phyloP scores from a whole-genome alignment of 2,329 filamentous ascomycete genomes.

The Pyrenochaeta sp. region DNA sequence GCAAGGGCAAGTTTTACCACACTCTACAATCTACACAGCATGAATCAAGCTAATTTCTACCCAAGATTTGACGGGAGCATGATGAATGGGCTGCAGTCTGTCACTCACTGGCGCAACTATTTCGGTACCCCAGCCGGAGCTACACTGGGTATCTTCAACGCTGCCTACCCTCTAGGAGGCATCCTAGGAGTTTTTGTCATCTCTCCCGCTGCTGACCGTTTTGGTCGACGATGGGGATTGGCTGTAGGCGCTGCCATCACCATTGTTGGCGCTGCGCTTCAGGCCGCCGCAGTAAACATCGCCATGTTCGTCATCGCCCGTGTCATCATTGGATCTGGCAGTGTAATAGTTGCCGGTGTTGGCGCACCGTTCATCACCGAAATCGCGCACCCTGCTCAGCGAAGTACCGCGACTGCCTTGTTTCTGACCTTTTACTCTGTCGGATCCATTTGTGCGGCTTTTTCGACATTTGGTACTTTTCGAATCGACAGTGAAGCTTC shows the following conservation, averaged over 20 bases:
- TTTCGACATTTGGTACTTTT: conserved; percentile 19
- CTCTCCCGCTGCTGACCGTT: too few species aligned
- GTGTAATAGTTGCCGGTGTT: conserved; percentile 59
- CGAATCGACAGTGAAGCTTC: conserved; percentile 14
- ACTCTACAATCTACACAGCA: too few species aligned
- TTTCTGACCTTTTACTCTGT: conserved; percentile 50
- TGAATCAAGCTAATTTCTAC: too few species aligned
- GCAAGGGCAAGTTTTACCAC: too few species aligned
- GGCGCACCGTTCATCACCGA: conserved; percentile 64
- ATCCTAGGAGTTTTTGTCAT: too few species aligned
- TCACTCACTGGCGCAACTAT: conserved; percentile 51
- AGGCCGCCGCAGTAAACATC: conserved; percentile 54
- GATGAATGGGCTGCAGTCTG: conserved; percentile 40
- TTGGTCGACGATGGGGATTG: conserved; percentile 60
- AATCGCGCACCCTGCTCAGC: conserved; percentile 64
- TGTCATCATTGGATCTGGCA: conserved; percentile 52
- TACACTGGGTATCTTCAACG: conserved; percentile 21
- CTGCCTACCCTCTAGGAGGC: too few species aligned
- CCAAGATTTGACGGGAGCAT: too few species aligned
- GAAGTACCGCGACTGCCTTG: conserved; percentile 64
- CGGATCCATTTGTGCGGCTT: conserved; percentile 23
- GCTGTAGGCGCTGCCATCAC: conserved; percentile 61
- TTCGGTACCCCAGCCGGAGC: conserved; percentile 21
- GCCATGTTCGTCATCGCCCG: conserved; percentile 56
- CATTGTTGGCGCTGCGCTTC: conserved; percentile 57